Percentiles rank a stretch among this genome's conserved stretches.
phyloP scores from a whole-genome alignment of 2,329 filamentous ascomycete species.

The Beauveria bassiana region DNA sequence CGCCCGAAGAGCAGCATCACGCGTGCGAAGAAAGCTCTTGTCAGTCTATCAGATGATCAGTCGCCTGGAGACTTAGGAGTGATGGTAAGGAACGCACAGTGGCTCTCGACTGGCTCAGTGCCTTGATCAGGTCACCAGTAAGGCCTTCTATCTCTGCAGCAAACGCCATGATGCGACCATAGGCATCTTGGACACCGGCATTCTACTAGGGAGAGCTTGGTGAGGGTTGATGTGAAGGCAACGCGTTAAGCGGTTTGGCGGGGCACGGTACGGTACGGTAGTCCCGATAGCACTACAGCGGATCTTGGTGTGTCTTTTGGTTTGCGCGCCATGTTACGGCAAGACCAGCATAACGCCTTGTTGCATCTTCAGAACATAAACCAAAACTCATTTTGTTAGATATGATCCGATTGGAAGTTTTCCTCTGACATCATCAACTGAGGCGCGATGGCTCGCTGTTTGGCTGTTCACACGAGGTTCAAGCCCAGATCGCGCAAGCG shows the following conservation, averaged over 20 bases:
- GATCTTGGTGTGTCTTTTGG: not conserved
- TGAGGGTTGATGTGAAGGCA: not conserved
- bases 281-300: not conserved
- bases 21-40: conserved; percentile 34
- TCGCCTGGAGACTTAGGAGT: not conserved
- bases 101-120: conserved; percentile 48
- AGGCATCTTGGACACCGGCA: not conserved
- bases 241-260: conserved; percentile 8
- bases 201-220: not conserved
- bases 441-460: not conserved
- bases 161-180: conserved; percentile 55
- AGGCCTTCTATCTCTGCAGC: conserved; percentile 56
- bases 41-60: conserved; percentile 18
- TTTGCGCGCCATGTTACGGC: no score
- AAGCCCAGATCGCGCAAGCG: not conserved
- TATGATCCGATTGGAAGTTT: not conserved
- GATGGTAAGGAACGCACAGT: conserved; percentile 5
- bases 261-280: not conserved
- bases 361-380: no score
- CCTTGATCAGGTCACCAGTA: conserved; percentile 62
- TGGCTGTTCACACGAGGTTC: not conserved
- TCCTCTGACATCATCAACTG: not conserved
- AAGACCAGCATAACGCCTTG: no score
- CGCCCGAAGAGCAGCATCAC: conserved; percentile 42
- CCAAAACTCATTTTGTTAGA: no score